phyloP scores from a whole-genome alignment of 2,329 filamentous ascomycete species.

The Venturia aucupariae region DNA sequence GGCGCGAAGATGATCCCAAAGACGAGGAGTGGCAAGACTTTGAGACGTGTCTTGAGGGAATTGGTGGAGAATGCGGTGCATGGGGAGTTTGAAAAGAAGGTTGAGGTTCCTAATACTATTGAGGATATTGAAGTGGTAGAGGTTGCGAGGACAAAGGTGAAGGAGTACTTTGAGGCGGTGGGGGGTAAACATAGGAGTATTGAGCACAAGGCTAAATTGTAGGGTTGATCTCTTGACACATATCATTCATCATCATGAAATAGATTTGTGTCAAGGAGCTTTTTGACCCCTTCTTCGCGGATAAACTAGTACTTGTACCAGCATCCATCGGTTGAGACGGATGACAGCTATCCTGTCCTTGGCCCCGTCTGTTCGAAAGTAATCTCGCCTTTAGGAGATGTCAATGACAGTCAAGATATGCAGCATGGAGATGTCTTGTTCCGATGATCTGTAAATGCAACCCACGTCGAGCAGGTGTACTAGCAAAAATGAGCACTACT shows the following conservation, averaged over 20 bases:
- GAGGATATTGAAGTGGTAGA: conserved; percentile 70
- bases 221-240: background rate
- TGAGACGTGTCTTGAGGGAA: conserved; percentile 72
- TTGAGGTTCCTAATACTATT: conserved; percentile 73
- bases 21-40: conserved; percentile 84
- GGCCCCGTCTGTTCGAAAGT: too few species aligned
- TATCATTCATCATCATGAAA: background rate
- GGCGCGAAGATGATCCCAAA: conserved; percentile 83
- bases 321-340: too few species aligned
- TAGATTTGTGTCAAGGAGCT: too few species aligned
- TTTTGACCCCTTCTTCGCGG: too few species aligned
- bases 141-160: conserved; percentile 60
- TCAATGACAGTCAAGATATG: too few species aligned
- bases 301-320: too few species aligned
- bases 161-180: conserved; percentile 61
- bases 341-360: too few species aligned
- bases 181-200: conserved; percentile 29
- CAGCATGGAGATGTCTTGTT: too few species aligned
- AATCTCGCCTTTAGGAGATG: too few species aligned
- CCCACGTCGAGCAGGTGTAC: too few species aligned
- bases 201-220: conserved; percentile 30
- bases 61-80: conserved; percentile 73
- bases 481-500: too few species aligned
- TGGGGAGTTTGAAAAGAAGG: conserved; percentile 61
- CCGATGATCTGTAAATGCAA: too few species aligned